Base-by-base conservation (phyloP, 768 basidiomycete species). In the Russula compacta region DNA sequence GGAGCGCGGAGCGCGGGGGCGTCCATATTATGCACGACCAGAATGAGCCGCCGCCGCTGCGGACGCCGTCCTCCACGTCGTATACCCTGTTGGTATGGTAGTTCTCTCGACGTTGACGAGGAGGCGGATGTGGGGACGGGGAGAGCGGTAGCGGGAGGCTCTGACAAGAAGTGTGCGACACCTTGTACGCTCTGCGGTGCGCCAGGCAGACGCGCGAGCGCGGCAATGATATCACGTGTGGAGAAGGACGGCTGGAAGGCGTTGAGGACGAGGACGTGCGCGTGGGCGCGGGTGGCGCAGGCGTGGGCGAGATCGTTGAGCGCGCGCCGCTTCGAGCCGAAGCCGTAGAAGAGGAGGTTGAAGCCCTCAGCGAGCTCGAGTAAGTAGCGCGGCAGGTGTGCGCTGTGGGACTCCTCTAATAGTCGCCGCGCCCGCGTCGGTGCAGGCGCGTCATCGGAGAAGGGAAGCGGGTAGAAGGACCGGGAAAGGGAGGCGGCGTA, bases 1-100 rank as follows among this genome's bases (percentile, higher is more conserved):
- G 79, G 67, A 1, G 78, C 71, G 42, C 92, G 87, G 29, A 97
- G 74, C 6, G 82, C 74, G 0, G 85, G 79, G 0, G 87, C 79
- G 67, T 98, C 95, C 71, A 98, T 84, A 73, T 90, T 95, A 77
- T 98, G 93, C 24, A 97, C 75, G 68, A 95, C 73, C 63, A 98
- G 75, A 70, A 84, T 92, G 44, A 98, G 76, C 49, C 80, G 81
- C 49, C 70, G 71, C 8, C 59, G 52, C 9, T 14, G 35, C 4
- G 11, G 35, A 24, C 15, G 21, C 33, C 2, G 14, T 15, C 3
- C 7, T 14, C 7, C 15, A 4, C 1, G 29, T 32, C 29, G 5
- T 29, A 12, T 24, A 24, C 5, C 46, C 6, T 24, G 6, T 36
- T 21, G 24, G 24, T 29, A 29, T 29, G 2, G 38, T 19, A n/a